These are phyloP conservation scores for Paramecium primaurelia DNA, from an alignment of 73 alveolate species.

Conservation along the genomic window DNA sequence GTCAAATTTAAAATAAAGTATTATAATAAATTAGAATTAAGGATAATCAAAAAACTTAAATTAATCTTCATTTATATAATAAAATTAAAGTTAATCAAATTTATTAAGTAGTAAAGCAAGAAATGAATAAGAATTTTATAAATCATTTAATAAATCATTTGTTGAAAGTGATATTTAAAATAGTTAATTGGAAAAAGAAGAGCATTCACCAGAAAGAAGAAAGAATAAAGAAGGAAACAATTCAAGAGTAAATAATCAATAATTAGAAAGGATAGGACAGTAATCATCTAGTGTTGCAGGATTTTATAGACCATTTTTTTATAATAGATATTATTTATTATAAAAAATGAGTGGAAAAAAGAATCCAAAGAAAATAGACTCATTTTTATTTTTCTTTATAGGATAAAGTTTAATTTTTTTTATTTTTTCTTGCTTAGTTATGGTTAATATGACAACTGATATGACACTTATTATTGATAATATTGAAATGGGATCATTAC, in stretches of 20 bases:
- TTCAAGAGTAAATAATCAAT: neutral
- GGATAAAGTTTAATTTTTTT: neutral
- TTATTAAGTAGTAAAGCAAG: neutral
- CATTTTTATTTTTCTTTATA: neutral
- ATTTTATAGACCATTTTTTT: neutral
- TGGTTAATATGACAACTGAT: neutral
- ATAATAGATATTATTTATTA: neutral
- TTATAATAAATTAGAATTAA: neutral
- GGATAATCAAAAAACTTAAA: neutral
- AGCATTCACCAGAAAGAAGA: neutral
- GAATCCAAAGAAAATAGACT: neutral
- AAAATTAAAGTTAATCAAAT: neutral
- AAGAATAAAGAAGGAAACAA: neutral
- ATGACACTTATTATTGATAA: neutral
- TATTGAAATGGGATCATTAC: conserved; percentile 8
- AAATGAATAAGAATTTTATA: neutral
- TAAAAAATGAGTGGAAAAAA: neutral
- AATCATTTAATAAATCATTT: neutral
- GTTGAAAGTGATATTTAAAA: neutral
- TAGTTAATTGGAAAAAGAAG: neutral
- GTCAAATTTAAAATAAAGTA: neutral
- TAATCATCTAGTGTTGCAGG: conserved; percentile 6
- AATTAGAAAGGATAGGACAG: neutral
- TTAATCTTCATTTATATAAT: neutral
- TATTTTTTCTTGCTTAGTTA: neutral